phyloP scores from a whole-genome alignment of 805 yeast genomes.

The Lipomyces kockii region DNA sequence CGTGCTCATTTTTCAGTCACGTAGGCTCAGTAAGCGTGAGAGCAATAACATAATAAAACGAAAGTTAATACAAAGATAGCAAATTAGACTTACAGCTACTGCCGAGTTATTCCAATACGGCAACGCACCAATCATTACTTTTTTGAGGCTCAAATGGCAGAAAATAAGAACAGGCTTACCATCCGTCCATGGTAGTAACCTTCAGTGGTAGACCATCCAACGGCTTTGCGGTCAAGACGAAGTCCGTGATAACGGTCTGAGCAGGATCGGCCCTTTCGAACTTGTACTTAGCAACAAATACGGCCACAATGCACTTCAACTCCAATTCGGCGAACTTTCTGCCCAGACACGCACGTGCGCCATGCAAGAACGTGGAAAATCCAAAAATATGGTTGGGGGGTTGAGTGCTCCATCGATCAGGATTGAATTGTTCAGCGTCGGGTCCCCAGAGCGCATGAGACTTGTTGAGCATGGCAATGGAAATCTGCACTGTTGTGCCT shows the following conservation, averaged over 20 bases:
- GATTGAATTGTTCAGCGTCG: constrained; percentile 27
- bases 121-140: too few species aligned
- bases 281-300: constrained; percentile 25
- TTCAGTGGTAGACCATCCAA: constrained; percentile 26
- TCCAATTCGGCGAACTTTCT: constrained; percentile 32
- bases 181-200: constrained; percentile 22
- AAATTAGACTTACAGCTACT: too few species aligned
- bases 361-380: constrained; percentile 26
- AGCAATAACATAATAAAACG: too few species aligned
- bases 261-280: constrained; percentile 16
- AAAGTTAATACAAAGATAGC: too few species aligned
- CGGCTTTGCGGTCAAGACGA: constrained; percentile 25
- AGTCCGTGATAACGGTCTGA: constrained; percentile 12
- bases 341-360: constrained; percentile 33
- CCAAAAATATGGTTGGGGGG: constrained; percentile 19
- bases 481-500: constrained; percentile 26
- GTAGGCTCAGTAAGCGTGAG: too few species aligned
- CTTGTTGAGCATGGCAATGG: constrained; percentile 19
- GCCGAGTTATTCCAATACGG: too few species aligned
- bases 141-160: background rate
- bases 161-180: background rate
- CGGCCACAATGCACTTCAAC: constrained; percentile 20
- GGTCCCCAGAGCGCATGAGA: constrained; percentile 27
- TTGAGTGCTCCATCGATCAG: constrained; percentile 28
- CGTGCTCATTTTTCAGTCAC: too few species aligned